Conservation (phyloP, 163 green algal species). For the Chlorella variabilis region DNA sequence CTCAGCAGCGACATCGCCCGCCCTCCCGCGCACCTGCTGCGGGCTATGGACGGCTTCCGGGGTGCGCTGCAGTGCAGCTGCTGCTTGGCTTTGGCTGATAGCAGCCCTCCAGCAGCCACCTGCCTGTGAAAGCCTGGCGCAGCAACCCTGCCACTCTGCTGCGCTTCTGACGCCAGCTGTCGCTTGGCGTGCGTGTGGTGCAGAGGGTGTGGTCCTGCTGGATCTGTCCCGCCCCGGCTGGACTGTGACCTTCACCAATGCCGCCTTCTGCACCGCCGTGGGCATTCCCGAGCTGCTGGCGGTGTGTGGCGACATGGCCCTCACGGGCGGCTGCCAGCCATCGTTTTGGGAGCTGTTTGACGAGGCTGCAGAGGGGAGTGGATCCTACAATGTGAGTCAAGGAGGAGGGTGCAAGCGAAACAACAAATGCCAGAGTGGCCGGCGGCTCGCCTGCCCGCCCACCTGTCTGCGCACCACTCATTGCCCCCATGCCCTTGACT, state of each 20-base stretch:
- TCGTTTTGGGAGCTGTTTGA: slow-evolving; percentile 22
- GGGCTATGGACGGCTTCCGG: slow-evolving; percentile 2
- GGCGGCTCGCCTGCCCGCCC: too few relatives aligned
- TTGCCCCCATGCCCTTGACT: too few relatives aligned
- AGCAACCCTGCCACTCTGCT: too few relatives aligned
- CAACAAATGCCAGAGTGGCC: too few relatives aligned
- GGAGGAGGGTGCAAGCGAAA: too few relatives aligned
- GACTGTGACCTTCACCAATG: background rate
- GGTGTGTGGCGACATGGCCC: background rate
- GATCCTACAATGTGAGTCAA: background rate
- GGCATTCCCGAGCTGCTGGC: background rate
- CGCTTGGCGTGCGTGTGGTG: background rate
- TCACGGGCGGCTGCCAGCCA: background rate
- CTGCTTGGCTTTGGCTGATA: background rate
- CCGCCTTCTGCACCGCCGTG: background rate
- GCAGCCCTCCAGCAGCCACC: background rate
- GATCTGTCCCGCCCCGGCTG: background rate
- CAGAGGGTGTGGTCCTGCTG: background rate
- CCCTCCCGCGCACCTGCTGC: background rate
- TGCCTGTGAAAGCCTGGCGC: slow-evolving; percentile 6
- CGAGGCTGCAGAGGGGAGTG: background rate
- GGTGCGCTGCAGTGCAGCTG: background rate
- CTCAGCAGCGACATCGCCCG: background rate
- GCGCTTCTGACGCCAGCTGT: background rate
- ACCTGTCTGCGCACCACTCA: background rate